phyloP scores from a whole-genome alignment of 2,329 filamentous ascomycete species.

The Claviceps sp. region DNA sequence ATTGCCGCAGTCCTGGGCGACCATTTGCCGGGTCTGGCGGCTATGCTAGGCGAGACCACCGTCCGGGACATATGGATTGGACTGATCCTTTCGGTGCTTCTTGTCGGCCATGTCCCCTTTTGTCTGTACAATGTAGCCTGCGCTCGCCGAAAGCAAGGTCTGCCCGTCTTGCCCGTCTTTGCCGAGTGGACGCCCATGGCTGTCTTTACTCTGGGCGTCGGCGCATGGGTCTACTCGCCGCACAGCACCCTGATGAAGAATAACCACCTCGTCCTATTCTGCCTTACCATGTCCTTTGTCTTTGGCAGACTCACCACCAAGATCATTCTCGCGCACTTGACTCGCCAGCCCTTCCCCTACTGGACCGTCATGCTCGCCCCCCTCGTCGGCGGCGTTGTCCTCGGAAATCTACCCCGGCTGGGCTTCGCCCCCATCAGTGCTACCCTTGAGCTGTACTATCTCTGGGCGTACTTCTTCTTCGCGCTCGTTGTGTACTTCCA shows the following conservation, averaged over 20 bases:
- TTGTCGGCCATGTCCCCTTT: slow-evolving; percentile 68
- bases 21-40: slow-evolving; percentile 34
- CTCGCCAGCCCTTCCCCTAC: slow-evolving; percentile 86
- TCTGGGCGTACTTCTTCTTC: slow-evolving; percentile 74
- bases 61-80: slow-evolving; percentile 82
- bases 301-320: slow-evolving; percentile 98
- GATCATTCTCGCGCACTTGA: slow-evolving; percentile 93
- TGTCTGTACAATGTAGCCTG: slow-evolving; percentile 77
- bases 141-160: slow-evolving; percentile 56
- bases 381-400: slow-evolving; percentile 68
- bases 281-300: slow-evolving; percentile 87
- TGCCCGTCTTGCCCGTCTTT: slow-evolving; percentile 71
- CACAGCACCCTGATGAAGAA: slow-evolving; percentile 68
- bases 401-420: slow-evolving; percentile 70
- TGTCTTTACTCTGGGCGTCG: slow-evolving; percentile 61
- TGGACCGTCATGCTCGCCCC: slow-evolving; percentile 89
- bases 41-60: slow-evolving; percentile 55
- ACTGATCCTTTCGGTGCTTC: slow-evolving; percentile 50
- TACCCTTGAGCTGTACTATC: slow-evolving; percentile 60
- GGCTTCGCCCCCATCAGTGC: slow-evolving; percentile 56
- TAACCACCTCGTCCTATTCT: slow-evolving; percentile 86
- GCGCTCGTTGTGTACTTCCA: slow-evolving; percentile 75
- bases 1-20: slow-evolving; percentile 55
- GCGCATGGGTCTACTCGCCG: slow-evolving; percentile 80
- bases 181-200: slow-evolving; percentile 88